Base-by-base conservation (phyloP, 345 rosid genomes). In the Salix arbutifolia region DNA sequence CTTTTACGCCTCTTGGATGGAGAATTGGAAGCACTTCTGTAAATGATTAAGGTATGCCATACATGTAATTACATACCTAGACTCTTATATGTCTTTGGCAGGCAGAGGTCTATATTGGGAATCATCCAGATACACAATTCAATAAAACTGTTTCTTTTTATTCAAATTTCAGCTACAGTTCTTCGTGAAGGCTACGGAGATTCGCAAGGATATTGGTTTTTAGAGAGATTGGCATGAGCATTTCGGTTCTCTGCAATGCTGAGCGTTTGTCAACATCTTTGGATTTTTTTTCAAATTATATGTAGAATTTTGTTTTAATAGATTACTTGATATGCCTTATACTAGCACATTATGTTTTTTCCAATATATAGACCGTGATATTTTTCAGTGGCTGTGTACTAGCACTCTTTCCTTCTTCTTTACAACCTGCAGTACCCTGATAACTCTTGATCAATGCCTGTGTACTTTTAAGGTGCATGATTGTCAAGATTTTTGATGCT, bases 21-120 rank as follows among this genome's bases (percentile, higher is more conserved):
- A 37, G 5, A 67, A 75, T 48, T 74, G 65, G 78, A 67, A 75
- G 72, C 65, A 67, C 19, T n/a, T 35, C 38, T 35, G 21, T 21
- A 16, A 56, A 26, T 74, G 21, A 25, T 17, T 19, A 40, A 37
- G 71, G 70, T 35, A 4, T 67, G 46, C 35, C 8, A 12, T 33
- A 28, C 37, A 23, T 44, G 17, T 19, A 48, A 4, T n/a, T n/a
- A n/a, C n/a, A n/a, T 21, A 17, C 52, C 21, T 60, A 50, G 61
- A 31, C 18, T n/a, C 42, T 11, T 23, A 8, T 8, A 16, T 14
- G 31, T 30, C 16, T 25, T 38, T 60, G 35, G 8, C 62, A 50
- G 35, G 44, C 30, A 35, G 35, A 74, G 26, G 11, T 30, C 10
- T 33, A 10, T 4, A 74, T 74, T 30, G 18, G 77, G 70, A 50